Percentiles rank a stretch among this genome's conserved stretches.
phyloP scores from a whole-genome alignment of 768 basidiomycete genomes.

The Termitomyces sp. region DNA sequence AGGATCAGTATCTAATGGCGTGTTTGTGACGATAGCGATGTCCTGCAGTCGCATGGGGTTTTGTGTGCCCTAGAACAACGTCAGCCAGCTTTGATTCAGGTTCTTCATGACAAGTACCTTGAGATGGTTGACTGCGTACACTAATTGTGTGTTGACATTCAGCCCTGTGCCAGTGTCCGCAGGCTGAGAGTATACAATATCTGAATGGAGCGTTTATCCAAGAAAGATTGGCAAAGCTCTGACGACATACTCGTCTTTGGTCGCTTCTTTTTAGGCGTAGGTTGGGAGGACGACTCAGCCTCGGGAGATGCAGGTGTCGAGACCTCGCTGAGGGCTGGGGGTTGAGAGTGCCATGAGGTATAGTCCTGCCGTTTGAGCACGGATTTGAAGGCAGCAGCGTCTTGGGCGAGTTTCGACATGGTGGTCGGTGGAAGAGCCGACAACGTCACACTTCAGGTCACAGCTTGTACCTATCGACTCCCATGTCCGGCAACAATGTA shows the following conservation, averaged over 20 bases:
- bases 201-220: slow-evolving; percentile 31
- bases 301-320: slow-evolving; percentile 14
- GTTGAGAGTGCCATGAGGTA: slow-evolving; percentile 73
- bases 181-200: slow-evolving; percentile 82
- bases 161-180: slow-evolving; percentile 78
- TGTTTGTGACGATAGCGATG: slow-evolving; percentile 75
- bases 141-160: slow-evolving; percentile 84
- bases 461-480: slow-evolving; percentile 3
- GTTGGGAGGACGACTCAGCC: slow-evolving; percentile 18
- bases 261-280: slow-evolving; percentile 53
- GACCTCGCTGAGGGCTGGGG: slow-evolving; percentile 25
- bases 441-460: slow-evolving; percentile 14
- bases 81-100: slow-evolving; percentile 4
- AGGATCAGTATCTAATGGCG: slow-evolving; percentile 69
- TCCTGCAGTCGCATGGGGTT: slow-evolving; percentile 88
- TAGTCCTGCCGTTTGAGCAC: slow-evolving; percentile 63
- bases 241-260: slow-evolving; percentile 58
- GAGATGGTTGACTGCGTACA: slow-evolving; percentile 78
- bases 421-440: slow-evolving; percentile 14
- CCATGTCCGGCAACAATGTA: slow-evolving; percentile 7
- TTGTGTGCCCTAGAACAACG: slow-evolving; percentile 46
- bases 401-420: slow-evolving; percentile 71
- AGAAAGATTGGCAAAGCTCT: slow-evolving; percentile 8
- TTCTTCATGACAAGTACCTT: slow-evolving; percentile 45
- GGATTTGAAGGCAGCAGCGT: slow-evolving; percentile 67